Evolutionary conservation across 208 protist species (phyloP).

Genomic region (Trypanosoma brucei): DNA sequence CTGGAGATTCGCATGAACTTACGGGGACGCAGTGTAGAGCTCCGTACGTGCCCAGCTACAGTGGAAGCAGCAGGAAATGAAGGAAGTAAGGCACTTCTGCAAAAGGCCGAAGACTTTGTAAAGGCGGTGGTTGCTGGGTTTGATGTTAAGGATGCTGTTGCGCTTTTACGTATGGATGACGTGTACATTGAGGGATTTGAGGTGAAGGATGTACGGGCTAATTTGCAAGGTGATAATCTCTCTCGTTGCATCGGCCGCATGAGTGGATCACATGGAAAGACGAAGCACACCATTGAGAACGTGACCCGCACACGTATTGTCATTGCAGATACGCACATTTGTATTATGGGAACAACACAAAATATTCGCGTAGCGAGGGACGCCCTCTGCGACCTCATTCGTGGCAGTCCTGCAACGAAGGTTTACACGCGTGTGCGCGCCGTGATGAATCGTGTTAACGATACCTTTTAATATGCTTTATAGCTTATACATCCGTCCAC

Average conservation of each 20-base stretch:
- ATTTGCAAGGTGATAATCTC: conserved; percentile 90
- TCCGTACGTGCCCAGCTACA: conserved; percentile 87
- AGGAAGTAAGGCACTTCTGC: conserved; percentile 75
- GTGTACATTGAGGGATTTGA: conserved; percentile 99
- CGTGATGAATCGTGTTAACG: conserved; percentile 93
- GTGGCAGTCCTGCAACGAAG: conserved; percentile 94
- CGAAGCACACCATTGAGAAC: conserved; percentile 99
- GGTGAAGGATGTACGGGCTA: conserved; percentile 95
- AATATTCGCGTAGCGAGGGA: conserved; percentile 97
- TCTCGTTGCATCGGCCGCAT: conserved; percentile 99
- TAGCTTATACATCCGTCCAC: no score
- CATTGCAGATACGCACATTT: conserved; percentile 97
- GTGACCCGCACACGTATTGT: conserved; percentile 98
- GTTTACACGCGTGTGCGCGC: conserved; percentile 96
- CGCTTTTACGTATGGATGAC: conserved; percentile 99
- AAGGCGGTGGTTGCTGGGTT: conserved; percentile 97
- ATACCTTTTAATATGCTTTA: conserved; percentile 80
- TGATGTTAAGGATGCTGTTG: conserved; percentile 96
- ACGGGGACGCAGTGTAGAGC: conserved; percentile 92
- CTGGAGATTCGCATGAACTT: conserved; percentile 99
- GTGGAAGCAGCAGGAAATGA: conserved; percentile 48
- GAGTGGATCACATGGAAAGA: conserved; percentile 98
- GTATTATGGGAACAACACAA: conserved; percentile 97
- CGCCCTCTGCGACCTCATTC: conserved; percentile 97
- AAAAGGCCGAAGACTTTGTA: conserved; percentile 98